A percentile compares a stretch with the other conserved stretches of the same genome.
phyloP scores from a whole-genome alignment of 306 rosid genomes.

The Cicer bijugum region DNA sequence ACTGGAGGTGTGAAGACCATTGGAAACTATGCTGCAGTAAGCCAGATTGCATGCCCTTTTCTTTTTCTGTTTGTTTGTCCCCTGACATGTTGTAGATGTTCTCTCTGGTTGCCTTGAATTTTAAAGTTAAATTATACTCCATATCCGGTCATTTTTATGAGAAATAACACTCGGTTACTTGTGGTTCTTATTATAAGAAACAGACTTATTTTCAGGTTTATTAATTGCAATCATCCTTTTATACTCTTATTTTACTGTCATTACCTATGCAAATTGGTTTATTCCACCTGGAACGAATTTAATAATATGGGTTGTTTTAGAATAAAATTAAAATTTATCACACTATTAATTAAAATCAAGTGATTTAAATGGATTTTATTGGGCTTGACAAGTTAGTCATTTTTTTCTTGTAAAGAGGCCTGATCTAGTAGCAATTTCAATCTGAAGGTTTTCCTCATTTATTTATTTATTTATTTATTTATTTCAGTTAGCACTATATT shows the following conservation, averaged over 20 bases:
- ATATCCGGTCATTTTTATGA: background rate
- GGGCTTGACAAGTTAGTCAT: background rate
- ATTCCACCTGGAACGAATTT: background rate
- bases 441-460: background rate
- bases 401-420: background rate
- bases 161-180: background rate
- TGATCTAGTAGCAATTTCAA: slow-evolving; percentile 2
- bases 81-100: slow-evolving; percentile 32
- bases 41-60: slow-evolving; percentile 40
- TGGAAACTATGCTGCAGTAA: slow-evolving; percentile 98
- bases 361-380: background rate
- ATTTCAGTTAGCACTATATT: slow-evolving; percentile 21
- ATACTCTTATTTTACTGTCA: background rate
- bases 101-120: slow-evolving; percentile 29
- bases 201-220: background rate
- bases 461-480: background rate
- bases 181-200: background rate
- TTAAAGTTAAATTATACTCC: slow-evolving; percentile 28
- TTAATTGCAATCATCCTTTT: slow-evolving; percentile 1
- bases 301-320: background rate
- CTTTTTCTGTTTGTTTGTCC: slow-evolving; percentile 32
- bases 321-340: background rate
- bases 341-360: background rate
- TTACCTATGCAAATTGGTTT: background rate
- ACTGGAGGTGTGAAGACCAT: slow-evolving; percentile 99